Base-by-base conservation (phyloP, 1,139 yeast species). In the Kodamaea fungicola region DNA sequence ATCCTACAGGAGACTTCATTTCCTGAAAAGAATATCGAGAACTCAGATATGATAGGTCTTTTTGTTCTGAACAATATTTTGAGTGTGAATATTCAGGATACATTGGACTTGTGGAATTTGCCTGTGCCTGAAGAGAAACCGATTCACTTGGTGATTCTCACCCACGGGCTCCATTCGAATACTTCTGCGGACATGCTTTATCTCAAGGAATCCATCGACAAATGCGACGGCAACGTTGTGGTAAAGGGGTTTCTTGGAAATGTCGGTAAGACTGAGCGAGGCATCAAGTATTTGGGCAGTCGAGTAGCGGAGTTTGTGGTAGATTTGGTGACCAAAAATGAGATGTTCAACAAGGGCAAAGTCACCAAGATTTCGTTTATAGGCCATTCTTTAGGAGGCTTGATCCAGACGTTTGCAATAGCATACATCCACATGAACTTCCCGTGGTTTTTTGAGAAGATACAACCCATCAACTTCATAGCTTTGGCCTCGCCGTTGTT, bases 131-230 rank as follows among this genome's bases (percentile, higher is more conserved):
- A 58, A 28, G 49, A 57, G 5, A 62, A 61, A 33, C 83, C 85
- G 1, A 68, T 80, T 7, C 96, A 88, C 59, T 63, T 88, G 42
- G 92, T 87, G 22, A 69, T 88, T 2, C 52, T 92, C 24, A 86
- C 96, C 0, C 98, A 92, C 59, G 99, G 99, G 0, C 64, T 92
- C 29, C 96, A 89, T 56, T 87, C 97, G 0, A 92, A 92, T 54
- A 78, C 83, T 0, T 78, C 94, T 2, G 85, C 95, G 0, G 99
- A 92, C 57, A 76, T 92, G 92, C 71, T 83, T 31, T 92, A 84
- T 51, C 50, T 90, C 35, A 90, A 89, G 55, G 97, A 92, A 51
- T 77, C 77, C 50, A 77, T 92, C 4, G 96, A 89, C 47, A 78
- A 78, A 4, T 50, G 57, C 22, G 80, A 78, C 37, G 65, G 62